These are phyloP conservation scores for Elymus sibiricus DNA, from an alignment of 176 grass and related monocot species.

Conservation along the genomic window DNA sequence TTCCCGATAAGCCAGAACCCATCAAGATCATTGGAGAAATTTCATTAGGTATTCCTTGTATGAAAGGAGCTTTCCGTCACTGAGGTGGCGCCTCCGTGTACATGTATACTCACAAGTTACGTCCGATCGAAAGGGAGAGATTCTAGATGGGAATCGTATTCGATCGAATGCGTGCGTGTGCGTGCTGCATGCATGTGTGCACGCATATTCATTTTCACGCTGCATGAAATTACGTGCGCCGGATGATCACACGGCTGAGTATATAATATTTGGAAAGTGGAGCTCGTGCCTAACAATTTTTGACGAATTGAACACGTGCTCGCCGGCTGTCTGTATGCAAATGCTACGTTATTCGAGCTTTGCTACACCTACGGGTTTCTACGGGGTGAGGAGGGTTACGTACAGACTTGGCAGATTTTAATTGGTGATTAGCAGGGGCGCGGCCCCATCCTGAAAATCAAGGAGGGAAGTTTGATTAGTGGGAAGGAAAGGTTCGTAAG, in stretches of 20 bases:
- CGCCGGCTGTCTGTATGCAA: background rate
- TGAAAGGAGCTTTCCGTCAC: slow-evolving; percentile 23
- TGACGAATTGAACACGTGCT: slow-evolving; percentile 41
- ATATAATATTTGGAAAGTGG: background rate
- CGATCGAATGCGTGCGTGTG: slow-evolving; percentile 9
- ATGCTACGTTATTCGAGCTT: background rate
- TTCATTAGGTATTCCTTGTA: background rate
- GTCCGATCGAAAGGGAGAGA: slow-evolving; percentile 7
- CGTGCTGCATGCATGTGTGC: background rate
- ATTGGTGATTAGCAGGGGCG: too few species aligned
- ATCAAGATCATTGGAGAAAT: background rate
- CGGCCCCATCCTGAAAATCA: too few species aligned
- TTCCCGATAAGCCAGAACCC: background rate
- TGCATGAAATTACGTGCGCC: background rate
- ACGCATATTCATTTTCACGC: background rate
- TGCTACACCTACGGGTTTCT: too few species aligned
- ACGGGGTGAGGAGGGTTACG: too few species aligned
- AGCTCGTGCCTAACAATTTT: slow-evolving; percentile 39
- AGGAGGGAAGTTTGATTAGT: too few species aligned
- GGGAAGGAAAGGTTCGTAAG: too few species aligned
- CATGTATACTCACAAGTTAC: background rate
- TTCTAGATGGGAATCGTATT: slow-evolving; percentile 45
- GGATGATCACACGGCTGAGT: background rate
- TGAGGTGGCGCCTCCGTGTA: slow-evolving; percentile 20
- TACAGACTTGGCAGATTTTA: too few species aligned